phyloP scores from a whole-genome alignment of 176 grass and related monocot genomes.

The Raddia guianensis region DNA sequence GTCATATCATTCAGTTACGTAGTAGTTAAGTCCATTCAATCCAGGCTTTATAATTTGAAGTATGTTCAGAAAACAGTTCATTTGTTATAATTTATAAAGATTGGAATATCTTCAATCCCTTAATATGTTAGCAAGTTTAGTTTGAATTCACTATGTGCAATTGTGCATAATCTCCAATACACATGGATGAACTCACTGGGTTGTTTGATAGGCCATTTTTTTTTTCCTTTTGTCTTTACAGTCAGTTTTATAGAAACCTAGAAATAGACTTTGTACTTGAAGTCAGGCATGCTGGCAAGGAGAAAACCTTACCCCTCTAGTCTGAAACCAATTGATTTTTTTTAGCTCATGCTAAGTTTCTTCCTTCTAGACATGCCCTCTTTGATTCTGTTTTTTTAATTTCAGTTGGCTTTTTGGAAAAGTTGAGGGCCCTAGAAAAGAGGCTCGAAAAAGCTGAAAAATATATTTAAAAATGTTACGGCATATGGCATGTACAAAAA shows the following conservation, averaged over 20 bases:
- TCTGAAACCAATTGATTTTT: conserved; percentile 17
- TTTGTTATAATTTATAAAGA: conserved; percentile 18
- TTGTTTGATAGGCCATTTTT: background rate
- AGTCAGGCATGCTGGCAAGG: background rate
- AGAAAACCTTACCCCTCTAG: conserved; percentile 1
- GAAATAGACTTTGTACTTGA: conserved; percentile 13
- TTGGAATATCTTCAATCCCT: background rate
- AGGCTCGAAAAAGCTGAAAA: too few relatives aligned
- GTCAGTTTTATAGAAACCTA: background rate
- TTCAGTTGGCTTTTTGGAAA: too few relatives aligned
- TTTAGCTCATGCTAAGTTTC: background rate
- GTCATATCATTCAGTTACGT: background rate
- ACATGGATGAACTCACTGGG: background rate
- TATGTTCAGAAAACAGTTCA: conserved; percentile 24
- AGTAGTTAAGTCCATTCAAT: conserved; percentile 15
- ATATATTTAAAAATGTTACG: too few relatives aligned
- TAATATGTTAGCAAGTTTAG: background rate
- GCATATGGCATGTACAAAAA: too few relatives aligned
- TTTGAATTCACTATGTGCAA: background rate
- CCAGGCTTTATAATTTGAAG: conserved; percentile 19
- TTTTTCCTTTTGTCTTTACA: background rate
- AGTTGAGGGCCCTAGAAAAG: too few relatives aligned
- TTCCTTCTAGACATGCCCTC: background rate
- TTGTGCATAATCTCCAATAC: background rate
- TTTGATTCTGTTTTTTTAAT: too few relatives aligned